phyloP scores from a whole-genome alignment of 1,139 yeast genomes.

The Kluyveromyces sp. region DNA sequence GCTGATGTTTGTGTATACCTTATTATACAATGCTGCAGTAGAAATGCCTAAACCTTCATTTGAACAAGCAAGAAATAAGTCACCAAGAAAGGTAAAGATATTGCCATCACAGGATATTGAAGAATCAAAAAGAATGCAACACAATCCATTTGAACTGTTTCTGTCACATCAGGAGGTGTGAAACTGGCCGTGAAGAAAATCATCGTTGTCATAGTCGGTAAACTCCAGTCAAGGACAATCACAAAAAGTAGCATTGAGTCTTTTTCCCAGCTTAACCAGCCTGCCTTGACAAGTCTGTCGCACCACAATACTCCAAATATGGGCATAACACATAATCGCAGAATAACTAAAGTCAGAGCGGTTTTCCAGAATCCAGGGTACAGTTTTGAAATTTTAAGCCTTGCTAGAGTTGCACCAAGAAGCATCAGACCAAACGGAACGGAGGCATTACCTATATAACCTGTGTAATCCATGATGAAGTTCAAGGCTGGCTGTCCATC shows the following conservation, averaged over 20 bases:
- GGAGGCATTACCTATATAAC: conserved; percentile 77
- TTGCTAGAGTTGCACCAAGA: conserved; percentile 79
- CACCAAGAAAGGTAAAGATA: conserved; percentile 60
- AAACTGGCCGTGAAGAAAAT: conserved; percentile 71
- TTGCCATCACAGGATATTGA: conserved; percentile 52
- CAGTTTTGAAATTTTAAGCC: conserved; percentile 53
- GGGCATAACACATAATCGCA: conserved; percentile 50
- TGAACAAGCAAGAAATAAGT: conserved; percentile 48
- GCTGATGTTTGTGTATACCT: background rate
- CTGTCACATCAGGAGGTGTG: conserved; percentile 52
- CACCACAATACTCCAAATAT: conserved; percentile 57
- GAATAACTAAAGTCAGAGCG: conserved; percentile 38
- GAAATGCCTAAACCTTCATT: conserved; percentile 16
- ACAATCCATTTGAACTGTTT: conserved; percentile 68
- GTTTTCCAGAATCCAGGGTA: conserved; percentile 70
- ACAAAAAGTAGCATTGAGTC: conserved; percentile 62
- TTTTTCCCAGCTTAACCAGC: conserved; percentile 41
- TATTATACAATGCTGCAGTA: too few relatives aligned
- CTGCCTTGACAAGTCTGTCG: conserved; percentile 39
- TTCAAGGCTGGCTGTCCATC: conserved; percentile 78
- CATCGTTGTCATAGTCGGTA: conserved; percentile 68
- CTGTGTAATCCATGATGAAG: conserved; percentile 70
- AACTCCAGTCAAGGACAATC: conserved; percentile 55
- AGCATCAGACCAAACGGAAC: conserved; percentile 81
- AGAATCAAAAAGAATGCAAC: conserved; percentile 55